phyloP scores from a whole-genome alignment of 768 basidiomycete species.

The Pholiota conissans region DNA sequence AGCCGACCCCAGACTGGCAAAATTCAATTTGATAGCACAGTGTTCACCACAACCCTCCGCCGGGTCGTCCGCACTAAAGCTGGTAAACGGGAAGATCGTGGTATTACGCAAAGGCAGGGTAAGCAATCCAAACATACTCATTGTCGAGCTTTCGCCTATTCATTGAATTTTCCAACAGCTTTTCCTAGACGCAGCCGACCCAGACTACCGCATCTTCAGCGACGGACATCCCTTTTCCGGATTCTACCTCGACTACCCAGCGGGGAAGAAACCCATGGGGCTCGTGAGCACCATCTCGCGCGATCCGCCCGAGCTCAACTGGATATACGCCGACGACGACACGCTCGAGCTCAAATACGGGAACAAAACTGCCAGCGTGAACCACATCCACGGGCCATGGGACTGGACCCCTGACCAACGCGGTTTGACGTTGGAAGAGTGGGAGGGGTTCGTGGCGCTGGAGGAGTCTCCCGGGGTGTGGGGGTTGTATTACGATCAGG shows the following conservation, averaged over 20 bases:
- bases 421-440: constrained; percentile 21
- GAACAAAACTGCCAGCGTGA: constrained; percentile 27
- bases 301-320: constrained; percentile 32
- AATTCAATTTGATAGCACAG: constrained; percentile 22
- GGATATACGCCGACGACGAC: constrained; percentile 28
- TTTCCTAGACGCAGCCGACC: constrained; percentile 28
- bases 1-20: constrained; percentile 27
- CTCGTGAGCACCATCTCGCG: constrained; percentile 30
- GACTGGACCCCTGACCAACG: constrained; percentile 29
- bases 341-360: constrained; percentile 28
- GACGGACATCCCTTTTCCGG: constrained; percentile 31
- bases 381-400: constrained; percentile 28
- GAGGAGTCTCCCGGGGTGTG: constrained; percentile 25
- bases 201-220: constrained; percentile 19
- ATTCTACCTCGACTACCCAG: constrained; percentile 31
- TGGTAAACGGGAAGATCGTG: constrained; percentile 24
- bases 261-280: constrained; percentile 22
- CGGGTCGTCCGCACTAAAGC: constrained; percentile 1
- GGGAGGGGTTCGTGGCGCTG: constrained; percentile 28
- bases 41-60: constrained; percentile 13
- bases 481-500: constrained; percentile 22
- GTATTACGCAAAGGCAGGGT: constrained; percentile 28
- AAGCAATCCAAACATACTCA: constrained; percentile 1
- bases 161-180: constrained; percentile 20
- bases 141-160: too few species aligned